Conservation (phyloP, 805 yeast genomes). For the Myxozyma neotropica region DNA sequence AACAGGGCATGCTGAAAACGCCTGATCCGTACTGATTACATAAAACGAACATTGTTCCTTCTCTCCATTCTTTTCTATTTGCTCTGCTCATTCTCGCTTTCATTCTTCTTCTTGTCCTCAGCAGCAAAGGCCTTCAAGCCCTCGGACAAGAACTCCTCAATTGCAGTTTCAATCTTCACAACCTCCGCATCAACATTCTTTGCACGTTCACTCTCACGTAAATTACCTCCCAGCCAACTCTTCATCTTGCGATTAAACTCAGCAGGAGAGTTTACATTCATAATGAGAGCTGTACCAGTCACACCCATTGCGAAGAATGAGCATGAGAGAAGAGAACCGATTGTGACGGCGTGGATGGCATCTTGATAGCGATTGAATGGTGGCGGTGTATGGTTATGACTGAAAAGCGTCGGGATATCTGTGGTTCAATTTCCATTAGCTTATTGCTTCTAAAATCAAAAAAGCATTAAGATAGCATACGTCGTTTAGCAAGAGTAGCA, state of each 20-base stretch:
- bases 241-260: slow-evolving; percentile 74
- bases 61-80: no score
- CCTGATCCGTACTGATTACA: no score
- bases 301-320: slow-evolving; percentile 68
- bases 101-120: background rate
- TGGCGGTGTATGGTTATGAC: slow-evolving; percentile 79
- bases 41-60: no score
- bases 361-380: slow-evolving; percentile 70
- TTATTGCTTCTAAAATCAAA: background rate
- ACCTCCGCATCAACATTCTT: slow-evolving; percentile 22
- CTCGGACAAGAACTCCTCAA: slow-evolving; percentile 25
- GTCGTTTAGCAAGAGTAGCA: slow-evolving; percentile 16
- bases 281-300: slow-evolving; percentile 74
- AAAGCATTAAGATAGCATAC: slow-evolving; percentile 13
- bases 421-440: background rate
- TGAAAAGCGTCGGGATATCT: slow-evolving; percentile 69
- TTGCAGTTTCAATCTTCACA: slow-evolving; percentile 17
- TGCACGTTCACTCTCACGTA: slow-evolving; percentile 20
- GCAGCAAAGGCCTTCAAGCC: slow-evolving; percentile 6
- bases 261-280: slow-evolving; percentile 63
- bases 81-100: background rate
- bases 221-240: slow-evolving; percentile 61
- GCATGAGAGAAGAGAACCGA: slow-evolving; percentile 69
- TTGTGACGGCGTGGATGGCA: slow-evolving; percentile 75
- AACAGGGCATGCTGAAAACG: no score